Conservation (phyloP, 345 rosid species). For the Salix purpurea region DNA sequence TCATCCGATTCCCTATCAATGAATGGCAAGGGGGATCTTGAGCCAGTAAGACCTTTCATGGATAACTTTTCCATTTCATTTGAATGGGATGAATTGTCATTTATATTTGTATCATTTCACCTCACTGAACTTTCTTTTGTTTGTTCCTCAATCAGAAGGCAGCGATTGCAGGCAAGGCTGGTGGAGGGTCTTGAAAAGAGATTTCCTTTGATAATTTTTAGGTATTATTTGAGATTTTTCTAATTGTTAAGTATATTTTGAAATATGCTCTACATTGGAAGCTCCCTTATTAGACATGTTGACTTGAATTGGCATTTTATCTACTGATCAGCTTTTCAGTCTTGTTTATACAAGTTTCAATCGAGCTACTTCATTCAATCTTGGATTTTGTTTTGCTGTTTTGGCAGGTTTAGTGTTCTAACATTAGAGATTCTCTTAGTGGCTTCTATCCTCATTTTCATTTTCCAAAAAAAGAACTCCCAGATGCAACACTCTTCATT, state of each 20-base stretch:
- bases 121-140: conserved; percentile 7
- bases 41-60: conserved; percentile 33
- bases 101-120: neutral
- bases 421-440: conserved; percentile 39
- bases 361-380: neutral
- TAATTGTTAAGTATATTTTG: neutral
- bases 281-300: neutral
- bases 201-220: conserved; percentile 20
- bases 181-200: conserved; percentile 45
- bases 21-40: conserved; percentile 48
- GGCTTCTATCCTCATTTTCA: conserved; percentile 36
- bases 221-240: conserved; percentile 30
- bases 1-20: conserved; percentile 39
- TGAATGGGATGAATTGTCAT: neutral
- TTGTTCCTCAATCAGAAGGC: conserved; percentile 41
- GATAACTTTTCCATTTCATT: neutral
- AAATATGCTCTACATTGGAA: neutral
- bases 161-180: conserved; percentile 60
- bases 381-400: neutral
- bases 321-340: neutral
- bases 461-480: conserved; percentile 23
- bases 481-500: conserved; percentile 23
- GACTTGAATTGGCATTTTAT: neutral
- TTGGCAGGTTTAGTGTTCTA: conserved; percentile 60
- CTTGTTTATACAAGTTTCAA: neutral